Conservation (phyloP, 495 filamentous ascomycete species). For the Chaetomium fimeti region DNA sequence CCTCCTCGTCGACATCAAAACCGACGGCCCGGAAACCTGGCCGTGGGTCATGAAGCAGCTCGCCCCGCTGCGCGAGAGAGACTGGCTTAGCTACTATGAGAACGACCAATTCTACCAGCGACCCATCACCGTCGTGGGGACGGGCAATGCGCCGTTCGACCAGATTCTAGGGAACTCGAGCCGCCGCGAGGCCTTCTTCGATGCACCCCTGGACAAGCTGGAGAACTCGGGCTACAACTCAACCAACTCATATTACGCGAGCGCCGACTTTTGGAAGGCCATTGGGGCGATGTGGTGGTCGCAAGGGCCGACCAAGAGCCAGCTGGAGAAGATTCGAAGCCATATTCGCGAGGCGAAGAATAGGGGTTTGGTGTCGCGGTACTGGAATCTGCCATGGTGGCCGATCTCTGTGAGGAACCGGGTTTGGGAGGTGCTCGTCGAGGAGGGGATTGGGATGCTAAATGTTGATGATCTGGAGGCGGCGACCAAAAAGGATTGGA, state of each 20-base stretch:
- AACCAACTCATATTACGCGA: conserved; percentile 56
- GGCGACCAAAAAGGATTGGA: conserved; percentile 39
- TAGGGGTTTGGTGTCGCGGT: conserved; percentile 68
- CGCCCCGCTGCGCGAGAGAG: conserved; percentile 59
- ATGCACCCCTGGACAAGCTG: conserved; percentile 57
- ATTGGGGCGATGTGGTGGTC: conserved; percentile 49
- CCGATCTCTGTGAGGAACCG: conserved; percentile 69
- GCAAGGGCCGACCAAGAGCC: conserved; percentile 44
- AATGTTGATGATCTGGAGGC: conserved; percentile 72
- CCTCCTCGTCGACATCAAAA: conserved; percentile 74
- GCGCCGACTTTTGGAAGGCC: conserved; percentile 45
- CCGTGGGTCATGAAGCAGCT: conserved; percentile 60
- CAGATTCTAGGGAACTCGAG: conserved; percentile 47
- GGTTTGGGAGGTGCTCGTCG: conserved; percentile 69
- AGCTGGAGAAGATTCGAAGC: conserved; percentile 59
- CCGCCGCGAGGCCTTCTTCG: conserved; percentile 65
- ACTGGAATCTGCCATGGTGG: conserved; percentile 80
- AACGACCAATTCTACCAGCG: conserved; percentile 51
- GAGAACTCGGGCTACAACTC: conserved; percentile 39
- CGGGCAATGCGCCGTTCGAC: conserved; percentile 74
- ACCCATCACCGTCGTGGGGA: conserved; percentile 74
- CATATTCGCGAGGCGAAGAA: conserved; percentile 69
- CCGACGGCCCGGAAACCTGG: conserved; percentile 49
- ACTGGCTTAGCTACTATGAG: conserved; percentile 60
- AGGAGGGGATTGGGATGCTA: conserved; percentile 69